Evolutionary conservation across 1,284 basidiomycete genomes (phyloP).

Genomic region (Irpex rosettiformis): DNA sequence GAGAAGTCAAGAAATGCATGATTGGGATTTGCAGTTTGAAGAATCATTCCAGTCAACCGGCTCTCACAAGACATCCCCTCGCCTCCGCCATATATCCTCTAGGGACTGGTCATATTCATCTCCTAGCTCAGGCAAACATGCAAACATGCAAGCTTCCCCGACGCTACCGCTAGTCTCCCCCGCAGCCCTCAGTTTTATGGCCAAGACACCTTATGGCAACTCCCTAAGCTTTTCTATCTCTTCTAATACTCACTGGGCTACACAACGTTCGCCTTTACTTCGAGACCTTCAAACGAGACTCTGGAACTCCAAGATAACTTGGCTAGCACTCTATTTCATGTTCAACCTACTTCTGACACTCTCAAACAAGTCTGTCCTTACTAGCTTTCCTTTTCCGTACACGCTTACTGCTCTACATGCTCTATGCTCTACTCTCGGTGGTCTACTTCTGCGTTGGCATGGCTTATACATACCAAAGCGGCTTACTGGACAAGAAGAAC

Average conservation of each 20-base stretch:
- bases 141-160: neutral
- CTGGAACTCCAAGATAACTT: conserved; percentile 41
- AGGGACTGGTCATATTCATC: neutral
- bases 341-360: conserved; percentile 90
- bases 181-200: neutral
- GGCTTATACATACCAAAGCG: conserved; percentile 62
- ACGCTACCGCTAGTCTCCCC: neutral
- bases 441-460: conserved; percentile 58
- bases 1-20: neutral
- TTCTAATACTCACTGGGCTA: neutral
- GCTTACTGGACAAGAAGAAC: conserved; percentile 52
- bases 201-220: neutral
- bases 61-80: neutral
- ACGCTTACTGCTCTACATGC: conserved; percentile 85
- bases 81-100: neutral
- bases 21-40: neutral
- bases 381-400: conserved; percentile 91
- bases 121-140: neutral
- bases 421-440: conserved; percentile 80
- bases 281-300: neutral
- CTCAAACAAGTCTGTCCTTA: conserved; percentile 89
- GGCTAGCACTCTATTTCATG: conserved; percentile 80
- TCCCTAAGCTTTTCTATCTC: neutral
- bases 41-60: neutral
- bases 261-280: neutral